Percentiles rank a stretch among this genome's conserved stretches.
phyloP scores from a whole-genome alignment of 2,329 filamentous ascomycete genomes.

The Claviceps sp. region DNA sequence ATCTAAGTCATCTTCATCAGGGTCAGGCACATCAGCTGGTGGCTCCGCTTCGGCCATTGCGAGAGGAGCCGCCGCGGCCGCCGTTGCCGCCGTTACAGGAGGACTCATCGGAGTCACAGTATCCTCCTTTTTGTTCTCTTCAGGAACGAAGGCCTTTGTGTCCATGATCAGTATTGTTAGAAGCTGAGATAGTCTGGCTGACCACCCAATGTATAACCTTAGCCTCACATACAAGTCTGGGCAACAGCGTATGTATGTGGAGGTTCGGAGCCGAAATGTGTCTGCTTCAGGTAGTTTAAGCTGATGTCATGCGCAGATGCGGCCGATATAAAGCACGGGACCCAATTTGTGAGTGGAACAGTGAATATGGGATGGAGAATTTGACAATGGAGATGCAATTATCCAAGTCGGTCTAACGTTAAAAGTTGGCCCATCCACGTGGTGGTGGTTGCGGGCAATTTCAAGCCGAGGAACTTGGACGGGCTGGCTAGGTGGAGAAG shows the following conservation, averaged over 20 bases:
- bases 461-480: conserved; percentile 5
- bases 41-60: neutral
- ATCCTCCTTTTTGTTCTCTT: conserved; percentile 12
- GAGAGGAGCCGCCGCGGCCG: neutral
- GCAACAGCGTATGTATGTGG: no score
- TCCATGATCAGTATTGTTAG: conserved; percentile 8
- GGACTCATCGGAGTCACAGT: conserved; percentile 10
- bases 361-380: neutral
- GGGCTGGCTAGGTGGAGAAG: neutral
- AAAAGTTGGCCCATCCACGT: conserved; percentile 4
- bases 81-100: conserved; percentile 4
- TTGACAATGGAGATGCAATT: neutral
- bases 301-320: neutral
- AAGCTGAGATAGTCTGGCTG: no score
- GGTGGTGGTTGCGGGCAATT: neutral
- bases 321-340: neutral
- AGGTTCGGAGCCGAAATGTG: neutral
- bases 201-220: neutral
- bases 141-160: conserved; percentile 8
- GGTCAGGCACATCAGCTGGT: conserved; percentile 53
- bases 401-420: neutral
- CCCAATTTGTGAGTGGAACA: neutral
- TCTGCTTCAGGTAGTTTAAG: neutral
- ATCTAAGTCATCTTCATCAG: conserved; percentile 83
- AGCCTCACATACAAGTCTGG: conserved; percentile 8